Evolutionary conservation across 306 rosid genomes (phyloP).

Genomic region (Acacia melanoxylon): DNA sequence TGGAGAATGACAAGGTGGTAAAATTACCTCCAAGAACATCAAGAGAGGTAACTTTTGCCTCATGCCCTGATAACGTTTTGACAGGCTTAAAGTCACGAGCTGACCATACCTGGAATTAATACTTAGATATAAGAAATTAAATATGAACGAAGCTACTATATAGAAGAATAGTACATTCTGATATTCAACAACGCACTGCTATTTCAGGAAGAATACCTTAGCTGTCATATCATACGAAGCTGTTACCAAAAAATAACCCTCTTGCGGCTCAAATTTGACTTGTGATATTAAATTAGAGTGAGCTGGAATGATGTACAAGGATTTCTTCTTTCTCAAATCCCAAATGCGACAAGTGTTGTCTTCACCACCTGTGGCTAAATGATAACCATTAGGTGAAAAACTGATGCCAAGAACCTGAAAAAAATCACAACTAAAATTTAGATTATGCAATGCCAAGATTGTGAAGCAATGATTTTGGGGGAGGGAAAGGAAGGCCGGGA

Average conservation of each 20-base stretch:
- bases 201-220: conserved; percentile 55
- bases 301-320: conserved; percentile 84
- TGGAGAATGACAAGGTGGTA: not conserved
- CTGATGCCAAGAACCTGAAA: conserved; percentile 79
- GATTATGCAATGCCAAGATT: not conserved
- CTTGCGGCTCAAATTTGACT: conserved; percentile 93
- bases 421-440: conserved; percentile 25
- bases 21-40: conserved; percentile 76
- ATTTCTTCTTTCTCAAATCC: conserved; percentile 93
- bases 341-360: conserved; percentile 91
- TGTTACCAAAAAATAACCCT: conserved; percentile 93
- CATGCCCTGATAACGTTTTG: conserved; percentile 88
- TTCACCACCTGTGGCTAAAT: conserved; percentile 90
- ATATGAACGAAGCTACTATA: conserved; percentile 19
- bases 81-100: conserved; percentile 93
- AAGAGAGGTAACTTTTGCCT: conserved; percentile 83
- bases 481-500: not conserved
- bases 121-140: conserved; percentile 28
- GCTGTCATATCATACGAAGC: conserved; percentile 94
- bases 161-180: conserved; percentile 3
- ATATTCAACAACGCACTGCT: conserved; percentile 18
- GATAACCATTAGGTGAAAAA: conserved; percentile 88
- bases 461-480: not conserved
- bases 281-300: conserved; percentile 90
- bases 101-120: conserved; percentile 78